These are phyloP conservation scores for Populus hybrid DNA, from an alignment of 441 rosid genomes.

Conservation along the genomic window DNA sequence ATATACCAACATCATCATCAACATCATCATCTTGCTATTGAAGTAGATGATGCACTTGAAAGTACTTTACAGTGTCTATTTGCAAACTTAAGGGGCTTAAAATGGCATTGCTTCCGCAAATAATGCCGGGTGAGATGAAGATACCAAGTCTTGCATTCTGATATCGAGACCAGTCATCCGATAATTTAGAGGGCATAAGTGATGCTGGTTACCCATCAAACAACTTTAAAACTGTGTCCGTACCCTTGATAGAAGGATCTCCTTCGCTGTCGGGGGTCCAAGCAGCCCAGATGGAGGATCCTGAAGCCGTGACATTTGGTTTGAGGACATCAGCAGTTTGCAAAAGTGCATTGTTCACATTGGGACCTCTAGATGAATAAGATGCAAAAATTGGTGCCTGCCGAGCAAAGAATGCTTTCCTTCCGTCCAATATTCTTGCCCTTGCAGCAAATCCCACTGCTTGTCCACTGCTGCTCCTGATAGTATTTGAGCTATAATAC, in stretches of 20 bases:
- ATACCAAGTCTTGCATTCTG: too few relatives aligned
- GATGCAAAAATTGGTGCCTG: conserved; percentile 80
- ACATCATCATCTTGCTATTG: background rate
- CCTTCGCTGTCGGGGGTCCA: conserved; percentile 84
- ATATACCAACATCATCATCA: background rate
- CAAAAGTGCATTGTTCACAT: conserved; percentile 63
- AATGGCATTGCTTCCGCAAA: background rate
- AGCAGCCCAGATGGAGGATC: conserved; percentile 87
- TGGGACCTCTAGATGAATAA: conserved; percentile 92
- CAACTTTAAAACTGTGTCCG: background rate
- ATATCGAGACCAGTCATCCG: too few relatives aligned
- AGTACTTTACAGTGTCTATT: background rate
- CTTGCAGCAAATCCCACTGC: conserved; percentile 55
- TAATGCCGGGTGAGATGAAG: too few relatives aligned
- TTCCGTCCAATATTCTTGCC: conserved; percentile 72
- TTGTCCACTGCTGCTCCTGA: conserved; percentile 37
- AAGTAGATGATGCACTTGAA: conserved; percentile 2
- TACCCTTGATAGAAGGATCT: conserved; percentile 44
- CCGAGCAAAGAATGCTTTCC: conserved; percentile 54
- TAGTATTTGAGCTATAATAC: conserved; percentile 42
- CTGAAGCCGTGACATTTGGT: conserved; percentile 87
- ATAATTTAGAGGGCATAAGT: background rate
- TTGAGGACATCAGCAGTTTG: conserved; percentile 75
- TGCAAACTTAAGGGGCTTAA: background rate
- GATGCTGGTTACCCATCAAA: background rate